phyloP scores from a whole-genome alignment of 768 basidiomycete species.

The Rhodotorula paludigena region DNA sequence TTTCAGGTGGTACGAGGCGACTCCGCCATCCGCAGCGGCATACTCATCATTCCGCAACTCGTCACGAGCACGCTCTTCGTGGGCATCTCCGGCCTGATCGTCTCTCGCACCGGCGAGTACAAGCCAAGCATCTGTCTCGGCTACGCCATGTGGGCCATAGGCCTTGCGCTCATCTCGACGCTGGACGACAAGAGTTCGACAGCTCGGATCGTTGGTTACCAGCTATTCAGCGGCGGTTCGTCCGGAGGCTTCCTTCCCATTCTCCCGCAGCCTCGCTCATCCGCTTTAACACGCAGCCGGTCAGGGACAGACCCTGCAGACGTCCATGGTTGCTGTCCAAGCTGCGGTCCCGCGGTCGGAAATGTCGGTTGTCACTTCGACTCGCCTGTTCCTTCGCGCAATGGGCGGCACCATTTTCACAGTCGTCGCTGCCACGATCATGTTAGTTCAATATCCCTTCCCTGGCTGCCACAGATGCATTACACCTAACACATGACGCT shows the following conservation, averaged over 20 bases:
- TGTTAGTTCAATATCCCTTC: slow-evolving; percentile 50
- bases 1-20: slow-evolving; percentile 67
- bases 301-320: slow-evolving; percentile 54
- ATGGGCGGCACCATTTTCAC: slow-evolving; percentile 67
- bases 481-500: too few relatives aligned
- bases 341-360: slow-evolving; percentile 65
- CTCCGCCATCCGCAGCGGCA: slow-evolving; percentile 60
- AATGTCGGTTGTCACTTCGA: slow-evolving; percentile 70
- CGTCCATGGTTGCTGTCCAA: slow-evolving; percentile 65
- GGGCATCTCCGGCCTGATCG: slow-evolving; percentile 27
- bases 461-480: too few relatives aligned
- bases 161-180: slow-evolving; percentile 65
- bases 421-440: slow-evolving; percentile 59
- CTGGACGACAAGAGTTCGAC: slow-evolving; percentile 54
- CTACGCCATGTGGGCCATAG: slow-evolving; percentile 65
- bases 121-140: slow-evolving; percentile 61
- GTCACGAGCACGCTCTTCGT: slow-evolving; percentile 48
- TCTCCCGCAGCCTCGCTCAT: too few relatives aligned
- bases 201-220: slow-evolving; percentile 57
- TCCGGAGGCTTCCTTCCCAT: too few relatives aligned
- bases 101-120: slow-evolving; percentile 49
- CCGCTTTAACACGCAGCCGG: too few relatives aligned
- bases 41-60: slow-evolving; percentile 66
- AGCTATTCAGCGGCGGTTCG: slow-evolving; percentile 59
- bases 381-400: slow-evolving; percentile 63